phyloP scores from a whole-genome alignment of 306 rosid genomes.

The Vachellia pachyceras region DNA sequence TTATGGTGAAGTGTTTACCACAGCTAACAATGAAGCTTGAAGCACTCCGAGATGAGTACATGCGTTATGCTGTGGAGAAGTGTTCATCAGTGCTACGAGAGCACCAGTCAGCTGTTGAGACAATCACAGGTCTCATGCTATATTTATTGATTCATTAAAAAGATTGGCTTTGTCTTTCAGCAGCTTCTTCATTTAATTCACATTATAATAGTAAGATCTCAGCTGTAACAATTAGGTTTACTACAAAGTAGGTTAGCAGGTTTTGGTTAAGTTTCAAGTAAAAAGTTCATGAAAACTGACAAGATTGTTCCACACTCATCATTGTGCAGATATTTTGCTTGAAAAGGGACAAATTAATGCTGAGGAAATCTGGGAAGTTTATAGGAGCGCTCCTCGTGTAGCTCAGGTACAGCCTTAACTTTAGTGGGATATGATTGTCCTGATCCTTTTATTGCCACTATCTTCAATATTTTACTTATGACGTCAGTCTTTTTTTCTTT shows the following conservation, averaged over 20 bases:
- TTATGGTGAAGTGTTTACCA: constrained; percentile 42
- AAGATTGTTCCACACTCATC: constrained; percentile 34
- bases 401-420: constrained; percentile 66
- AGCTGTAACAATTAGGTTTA: too few species aligned
- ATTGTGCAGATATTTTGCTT: constrained; percentile 77
- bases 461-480: background rate
- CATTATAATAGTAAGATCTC: too few species aligned
- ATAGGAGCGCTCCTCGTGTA: constrained; percentile 63
- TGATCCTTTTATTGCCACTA: constrained; percentile 17
- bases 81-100: constrained; percentile 76
- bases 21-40: constrained; percentile 95
- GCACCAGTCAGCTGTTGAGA: constrained; percentile 81
- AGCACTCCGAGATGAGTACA: constrained; percentile 91
- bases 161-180: constrained; percentile 24
- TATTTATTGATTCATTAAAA: constrained; percentile 37
- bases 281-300: constrained; percentile 1
- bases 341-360: too few species aligned
- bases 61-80: constrained; percentile 88
- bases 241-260: constrained; percentile 9
- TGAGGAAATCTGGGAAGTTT: constrained; percentile 87
- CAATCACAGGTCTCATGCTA: constrained; percentile 79
- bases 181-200: constrained; percentile 25
- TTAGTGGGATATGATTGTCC: constrained; percentile 20
- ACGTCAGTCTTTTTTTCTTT: background rate
- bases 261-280: constrained; percentile 27